A percentile compares a stretch with the other conserved stretches of the same genome.
Evolutionary conservation across 495 filamentous ascomycete genomes (phyloP).

Genomic region (Evernia prunastri): DNA sequence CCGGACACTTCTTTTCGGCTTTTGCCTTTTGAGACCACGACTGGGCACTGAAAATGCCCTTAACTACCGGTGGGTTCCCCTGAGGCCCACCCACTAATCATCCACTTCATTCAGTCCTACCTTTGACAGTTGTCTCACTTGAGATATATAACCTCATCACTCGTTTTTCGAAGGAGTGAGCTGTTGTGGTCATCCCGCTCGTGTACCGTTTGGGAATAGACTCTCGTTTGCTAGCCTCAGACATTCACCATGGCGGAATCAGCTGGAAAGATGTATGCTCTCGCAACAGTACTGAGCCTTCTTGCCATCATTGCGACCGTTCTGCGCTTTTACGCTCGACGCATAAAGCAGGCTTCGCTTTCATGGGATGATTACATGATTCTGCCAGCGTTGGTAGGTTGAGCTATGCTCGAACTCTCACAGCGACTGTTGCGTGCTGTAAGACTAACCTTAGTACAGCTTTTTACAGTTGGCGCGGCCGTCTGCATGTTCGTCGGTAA

Average conservation of each 20-base stretch:
- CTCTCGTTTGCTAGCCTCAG: neutral
- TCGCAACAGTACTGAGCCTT: neutral
- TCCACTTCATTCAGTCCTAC: neutral
- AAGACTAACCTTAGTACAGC: neutral
- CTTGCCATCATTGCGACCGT: neutral
- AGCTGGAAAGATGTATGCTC: slow-evolving; percentile 12
- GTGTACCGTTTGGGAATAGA: neutral
- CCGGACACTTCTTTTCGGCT: neutral
- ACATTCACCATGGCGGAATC: slow-evolving; percentile 5
- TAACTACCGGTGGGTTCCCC: neutral
- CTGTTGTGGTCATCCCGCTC: neutral
- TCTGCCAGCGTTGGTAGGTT: slow-evolving; percentile 13
- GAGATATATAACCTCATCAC: neutral
- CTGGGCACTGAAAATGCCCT: neutral
- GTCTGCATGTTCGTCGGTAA: slow-evolving; percentile 9
- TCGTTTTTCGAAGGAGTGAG: neutral
- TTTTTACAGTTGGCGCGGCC: slow-evolving; percentile 1
- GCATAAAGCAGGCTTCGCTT: neutral
- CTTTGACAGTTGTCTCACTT: neutral
- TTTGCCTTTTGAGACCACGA: neutral
- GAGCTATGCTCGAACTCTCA: neutral
- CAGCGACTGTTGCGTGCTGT: neutral
- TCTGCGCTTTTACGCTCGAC: slow-evolving; percentile 3
- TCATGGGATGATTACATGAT: slow-evolving; percentile 15
- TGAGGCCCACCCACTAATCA: too few species aligned